Base-by-base conservation (phyloP, 441 rosid genomes). In the Eutrema salsugineum region DNA sequence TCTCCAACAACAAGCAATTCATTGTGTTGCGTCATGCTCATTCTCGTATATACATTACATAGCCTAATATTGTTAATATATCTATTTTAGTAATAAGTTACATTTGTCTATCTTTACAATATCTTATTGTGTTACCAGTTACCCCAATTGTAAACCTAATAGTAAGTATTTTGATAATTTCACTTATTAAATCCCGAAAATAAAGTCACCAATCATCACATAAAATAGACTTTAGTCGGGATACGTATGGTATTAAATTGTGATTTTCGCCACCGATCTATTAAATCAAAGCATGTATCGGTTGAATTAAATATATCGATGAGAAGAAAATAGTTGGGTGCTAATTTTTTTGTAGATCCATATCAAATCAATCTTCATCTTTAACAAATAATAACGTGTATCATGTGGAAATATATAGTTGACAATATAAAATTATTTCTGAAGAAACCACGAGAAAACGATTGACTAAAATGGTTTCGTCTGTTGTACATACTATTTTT, bases 21-120 rank as follows among this genome's bases (percentile, higher is more conserved):
- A 59, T 40, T 40, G 62, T 66, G 63, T 10, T 40, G 58, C 66
- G 57, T 65, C 72, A 48, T 64, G 40, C 64, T 72, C 35, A 48
- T 64, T 30, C 64, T 72, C 35, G 17, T 66, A 33, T 39, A 24
- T 36, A 28, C 77, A 72, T 56, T 20, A 58, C 33, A 36, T 38
- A 53, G 11, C 20, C 64, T 39, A 70, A 2, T 15, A 22, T n/a
- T n/a, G n/a, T n/a, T n/a, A n/a, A n/a, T n/a, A n/a, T n/a, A n/a
- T n/a, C n/a, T n/a, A n/a, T n/a, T n/a, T n/a, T n/a, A n/a, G n/a
- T n/a, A n/a, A n/a, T n/a, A n/a, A n/a, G n/a, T n/a, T n/a, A n/a
- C 8, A 22, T 11, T 22, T 24, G 17, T 12, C 24, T 24, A 16
- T 24, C 5, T 24, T 50, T 24, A 50, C 56, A 19, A n/a, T 10